Percentiles rank a stretch among this genome's conserved stretches.
These are phyloP conservation scores for Exophiala alcalophila DNA, from an alignment of 2,329 filamentous ascomycete species.

Conservation along the genomic window DNA sequence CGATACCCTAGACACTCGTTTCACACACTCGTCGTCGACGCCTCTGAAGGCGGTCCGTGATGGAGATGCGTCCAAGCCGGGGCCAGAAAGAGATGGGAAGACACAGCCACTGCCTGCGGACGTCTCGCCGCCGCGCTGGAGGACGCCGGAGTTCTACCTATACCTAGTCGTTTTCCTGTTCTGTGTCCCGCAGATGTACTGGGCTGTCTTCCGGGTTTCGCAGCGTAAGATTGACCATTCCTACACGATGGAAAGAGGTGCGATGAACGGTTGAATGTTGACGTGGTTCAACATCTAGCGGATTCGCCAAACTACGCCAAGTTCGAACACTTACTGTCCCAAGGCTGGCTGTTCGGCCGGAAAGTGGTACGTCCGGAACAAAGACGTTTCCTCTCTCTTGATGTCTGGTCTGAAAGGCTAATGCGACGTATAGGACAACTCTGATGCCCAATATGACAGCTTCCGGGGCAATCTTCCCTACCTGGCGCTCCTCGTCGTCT, in stretches of 20 bases:
- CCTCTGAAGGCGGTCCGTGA: constrained; percentile 61
- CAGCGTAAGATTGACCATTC: constrained; percentile 55
- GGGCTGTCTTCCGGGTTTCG: constrained; percentile 81
- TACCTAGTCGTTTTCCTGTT: constrained; percentile 70
- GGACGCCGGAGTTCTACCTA: constrained; percentile 76
- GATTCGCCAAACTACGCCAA: constrained; percentile 76
- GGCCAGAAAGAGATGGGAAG: constrained; percentile 24
- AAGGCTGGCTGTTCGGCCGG: constrained; percentile 89
- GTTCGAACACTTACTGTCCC: constrained; percentile 66
- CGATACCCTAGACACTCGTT: constrained; percentile 67
- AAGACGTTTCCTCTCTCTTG: not conserved
- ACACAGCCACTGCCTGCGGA: constrained; percentile 44
- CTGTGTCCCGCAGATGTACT: constrained; percentile 82
- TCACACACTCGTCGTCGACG: constrained; percentile 67
- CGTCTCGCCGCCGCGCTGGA: constrained; percentile 70
- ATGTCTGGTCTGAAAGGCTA: constrained; percentile 12
- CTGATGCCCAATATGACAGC: constrained; percentile 79
- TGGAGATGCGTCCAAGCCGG: constrained; percentile 44
- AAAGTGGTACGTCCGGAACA: constrained; percentile 64
- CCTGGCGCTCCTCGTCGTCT: constrained; percentile 66
- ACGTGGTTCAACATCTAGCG: constrained; percentile 49
- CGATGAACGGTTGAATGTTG: too few species aligned
- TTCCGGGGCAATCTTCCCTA: constrained; percentile 86
- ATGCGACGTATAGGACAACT: constrained; percentile 65
- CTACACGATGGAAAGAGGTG: constrained; percentile 2